These are phyloP conservation scores for Prunus armeniaca DNA, from an alignment of 306 rosid genomes.

Conservation along the genomic window DNA sequence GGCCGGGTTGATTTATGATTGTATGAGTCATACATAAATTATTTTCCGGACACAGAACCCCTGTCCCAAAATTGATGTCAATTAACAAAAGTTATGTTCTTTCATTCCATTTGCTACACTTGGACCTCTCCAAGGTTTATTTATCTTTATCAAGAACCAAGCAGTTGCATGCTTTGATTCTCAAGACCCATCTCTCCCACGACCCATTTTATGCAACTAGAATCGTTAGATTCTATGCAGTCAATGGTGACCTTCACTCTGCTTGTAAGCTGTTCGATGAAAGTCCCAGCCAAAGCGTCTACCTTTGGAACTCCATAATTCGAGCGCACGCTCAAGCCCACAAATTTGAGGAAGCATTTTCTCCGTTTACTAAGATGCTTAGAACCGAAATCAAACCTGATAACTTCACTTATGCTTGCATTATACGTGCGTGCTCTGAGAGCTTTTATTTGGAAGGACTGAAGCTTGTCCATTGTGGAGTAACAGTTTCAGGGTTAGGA, in stretches of 20 bases:
- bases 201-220: slow-evolving; percentile 82
- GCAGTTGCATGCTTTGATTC: slow-evolving; percentile 61
- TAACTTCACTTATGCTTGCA: slow-evolving; percentile 43
- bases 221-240: slow-evolving; percentile 48
- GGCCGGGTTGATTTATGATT: too few species aligned
- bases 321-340: slow-evolving; percentile 66
- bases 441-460: slow-evolving; percentile 23
- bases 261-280: slow-evolving; percentile 64
- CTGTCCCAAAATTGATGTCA: not conserved
- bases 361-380: slow-evolving; percentile 55
- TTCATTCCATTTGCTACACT: slow-evolving; percentile 39
- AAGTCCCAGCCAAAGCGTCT: slow-evolving; percentile 55
- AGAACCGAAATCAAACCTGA: slow-evolving; percentile 48
- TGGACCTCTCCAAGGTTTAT: slow-evolving; percentile 48
- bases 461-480: slow-evolving; percentile 38
- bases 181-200: slow-evolving; percentile 42
- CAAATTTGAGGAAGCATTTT: slow-evolving; percentile 43
- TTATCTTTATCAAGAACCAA: slow-evolving; percentile 50
- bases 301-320: slow-evolving; percentile 83
- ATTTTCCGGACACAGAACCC: too few species aligned
- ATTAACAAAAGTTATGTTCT: not conserved
- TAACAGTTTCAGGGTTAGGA: slow-evolving; percentile 33
- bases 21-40: too few species aligned
- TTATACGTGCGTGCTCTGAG: slow-evolving; percentile 42
- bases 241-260: slow-evolving; percentile 34